phyloP scores from a whole-genome alignment of 1,284 basidiomycete genomes.

The Vanrija pseudolonga region DNA sequence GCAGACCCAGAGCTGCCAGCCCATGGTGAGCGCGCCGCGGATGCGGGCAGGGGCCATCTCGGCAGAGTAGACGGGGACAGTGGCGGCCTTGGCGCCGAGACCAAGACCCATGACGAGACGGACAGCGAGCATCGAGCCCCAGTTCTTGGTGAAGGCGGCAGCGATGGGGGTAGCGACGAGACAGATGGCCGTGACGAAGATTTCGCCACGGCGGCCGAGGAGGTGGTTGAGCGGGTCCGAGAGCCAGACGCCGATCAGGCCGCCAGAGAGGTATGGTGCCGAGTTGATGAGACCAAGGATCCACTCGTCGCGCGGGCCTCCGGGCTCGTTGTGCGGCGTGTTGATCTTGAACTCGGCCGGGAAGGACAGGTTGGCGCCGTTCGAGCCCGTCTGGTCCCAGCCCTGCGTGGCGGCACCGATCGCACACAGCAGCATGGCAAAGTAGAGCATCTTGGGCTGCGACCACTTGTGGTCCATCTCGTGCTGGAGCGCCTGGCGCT shows the following conservation, averaged over 20 bases:
- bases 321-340: slow-evolving; percentile 46
- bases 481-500: slow-evolving; percentile 52
- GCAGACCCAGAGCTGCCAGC: slow-evolving; percentile 29
- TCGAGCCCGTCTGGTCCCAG: slow-evolving; percentile 45
- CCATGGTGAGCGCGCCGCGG: slow-evolving; percentile 54
- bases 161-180: slow-evolving; percentile 30
- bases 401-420: slow-evolving; percentile 39
- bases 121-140: slow-evolving; percentile 53
- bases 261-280: slow-evolving; percentile 64
- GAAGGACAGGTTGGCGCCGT: slow-evolving; percentile 63
- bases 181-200: slow-evolving; percentile 62
- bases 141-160: slow-evolving; percentile 57
- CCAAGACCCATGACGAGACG: slow-evolving; percentile 47
- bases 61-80: slow-evolving; percentile 49
- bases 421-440: slow-evolving; percentile 30
- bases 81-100: slow-evolving; percentile 49
- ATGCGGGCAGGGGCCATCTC: slow-evolving; percentile 49
- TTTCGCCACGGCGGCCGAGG: slow-evolving; percentile 71
- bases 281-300: slow-evolving; percentile 69
- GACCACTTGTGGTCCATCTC: slow-evolving; percentile 65
- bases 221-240: slow-evolving; percentile 66
- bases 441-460: slow-evolving; percentile 52
- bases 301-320: slow-evolving; percentile 7
- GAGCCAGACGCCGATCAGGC: slow-evolving; percentile 48
- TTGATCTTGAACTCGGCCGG: slow-evolving; percentile 61